Conservation (phyloP, 148 eudicot genomes). For the Selenicereus undatus region DNA sequence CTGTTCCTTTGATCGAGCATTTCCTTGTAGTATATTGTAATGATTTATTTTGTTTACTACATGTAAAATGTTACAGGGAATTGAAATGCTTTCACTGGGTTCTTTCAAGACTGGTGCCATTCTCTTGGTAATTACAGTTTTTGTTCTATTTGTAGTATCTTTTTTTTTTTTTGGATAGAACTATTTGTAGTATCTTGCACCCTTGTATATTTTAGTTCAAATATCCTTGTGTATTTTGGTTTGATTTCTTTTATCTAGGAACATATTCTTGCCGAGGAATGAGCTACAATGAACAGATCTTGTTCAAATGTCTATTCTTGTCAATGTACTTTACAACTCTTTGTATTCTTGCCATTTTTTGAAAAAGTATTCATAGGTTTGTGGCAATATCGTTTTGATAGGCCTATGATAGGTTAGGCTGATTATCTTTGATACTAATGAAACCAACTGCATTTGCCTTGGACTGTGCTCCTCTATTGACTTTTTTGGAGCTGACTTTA, state of each 20-base stretch:
- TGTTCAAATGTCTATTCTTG: background rate
- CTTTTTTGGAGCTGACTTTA: too few species aligned
- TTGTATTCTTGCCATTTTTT: background rate
- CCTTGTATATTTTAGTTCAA: background rate
- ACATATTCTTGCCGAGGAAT: background rate
- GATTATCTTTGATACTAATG: background rate
- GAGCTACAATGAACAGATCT: background rate
- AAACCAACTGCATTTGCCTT: too few species aligned
- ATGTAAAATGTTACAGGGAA: conserved; percentile 54
- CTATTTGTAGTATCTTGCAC: background rate
- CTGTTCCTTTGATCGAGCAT: background rate
- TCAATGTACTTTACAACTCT: background rate
- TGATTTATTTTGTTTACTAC: background rate
- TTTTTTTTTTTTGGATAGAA: too few species aligned
- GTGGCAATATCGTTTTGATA: background rate
- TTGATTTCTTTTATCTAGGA: background rate
- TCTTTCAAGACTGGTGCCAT: conserved; percentile 99
- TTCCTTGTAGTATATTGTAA: background rate
- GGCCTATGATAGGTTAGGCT: background rate
- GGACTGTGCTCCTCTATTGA: too few species aligned
- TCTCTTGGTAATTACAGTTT: conserved; percentile 57
- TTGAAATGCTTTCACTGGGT: conserved; percentile 98
- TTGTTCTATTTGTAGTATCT: background rate
- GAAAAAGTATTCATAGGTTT: background rate
- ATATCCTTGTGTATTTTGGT: background rate